Evolutionary conservation across 129 eudicot genomes (phyloP).

Genomic region (Arctium minus): DNA sequence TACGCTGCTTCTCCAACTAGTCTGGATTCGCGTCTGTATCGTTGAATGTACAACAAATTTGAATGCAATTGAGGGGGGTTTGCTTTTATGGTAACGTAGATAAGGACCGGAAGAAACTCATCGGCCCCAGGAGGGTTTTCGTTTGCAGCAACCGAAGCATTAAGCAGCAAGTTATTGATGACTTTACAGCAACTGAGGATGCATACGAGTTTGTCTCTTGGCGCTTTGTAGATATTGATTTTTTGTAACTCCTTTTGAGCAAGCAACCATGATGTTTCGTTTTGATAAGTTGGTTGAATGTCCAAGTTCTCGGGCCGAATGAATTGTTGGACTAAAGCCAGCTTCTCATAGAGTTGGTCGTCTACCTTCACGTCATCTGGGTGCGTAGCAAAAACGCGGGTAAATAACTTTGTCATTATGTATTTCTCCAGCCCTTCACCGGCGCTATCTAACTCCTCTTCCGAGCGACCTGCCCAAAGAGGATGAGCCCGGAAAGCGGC

Average conservation of each 20-base stretch:
- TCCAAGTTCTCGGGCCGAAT: slow-evolving; percentile 86
- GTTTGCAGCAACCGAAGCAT: slow-evolving; percentile 71
- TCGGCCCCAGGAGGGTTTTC: slow-evolving; percentile 94
- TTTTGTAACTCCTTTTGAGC: slow-evolving; percentile 96
- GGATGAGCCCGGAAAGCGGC: slow-evolving; percentile 85
- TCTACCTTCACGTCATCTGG: slow-evolving; percentile 78
- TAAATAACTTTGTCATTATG: slow-evolving; percentile 85
- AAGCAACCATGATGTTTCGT: slow-evolving; percentile 98
- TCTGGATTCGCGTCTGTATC: slow-evolving; percentile 72
- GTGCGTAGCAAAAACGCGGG: slow-evolving; percentile 73
- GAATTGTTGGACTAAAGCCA: slow-evolving; percentile 83
- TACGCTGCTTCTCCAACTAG: slow-evolving; percentile 80
- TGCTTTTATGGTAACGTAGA: slow-evolving; percentile 87
- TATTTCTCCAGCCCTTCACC: slow-evolving; percentile 99
- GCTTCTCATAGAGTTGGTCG: slow-evolving; percentile 75
- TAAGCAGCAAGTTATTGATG: slow-evolving; percentile 74
- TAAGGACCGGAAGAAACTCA: slow-evolving; percentile 93
- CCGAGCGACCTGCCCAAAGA: slow-evolving; percentile 85
- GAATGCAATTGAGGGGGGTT: slow-evolving; percentile 94
- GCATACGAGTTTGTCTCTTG: slow-evolving; percentile 92
- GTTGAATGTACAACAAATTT: slow-evolving; percentile 71
- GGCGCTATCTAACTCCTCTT: slow-evolving; percentile 94
- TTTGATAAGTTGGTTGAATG: slow-evolving; percentile 72
- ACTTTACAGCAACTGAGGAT: slow-evolving; percentile 92
- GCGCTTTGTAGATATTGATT: slow-evolving; percentile 88